phyloP scores from a whole-genome alignment of 2,329 filamentous ascomycete species.

The Orbilia blumenaviensis region DNA sequence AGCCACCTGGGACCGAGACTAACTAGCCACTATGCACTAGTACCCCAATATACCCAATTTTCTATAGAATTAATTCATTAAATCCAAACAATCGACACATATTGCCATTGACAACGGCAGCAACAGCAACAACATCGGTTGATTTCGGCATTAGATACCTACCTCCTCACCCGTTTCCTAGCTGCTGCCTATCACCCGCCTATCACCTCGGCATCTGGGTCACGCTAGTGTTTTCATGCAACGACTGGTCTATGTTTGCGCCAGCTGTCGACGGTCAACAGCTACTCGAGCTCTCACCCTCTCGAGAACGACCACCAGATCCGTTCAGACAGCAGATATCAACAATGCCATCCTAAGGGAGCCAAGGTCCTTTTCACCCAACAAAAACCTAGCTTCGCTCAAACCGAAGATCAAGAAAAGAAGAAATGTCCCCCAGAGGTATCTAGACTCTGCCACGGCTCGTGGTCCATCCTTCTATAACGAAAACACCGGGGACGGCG shows the following conservation, averaged over 20 bases:
- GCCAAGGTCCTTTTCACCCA: neutral
- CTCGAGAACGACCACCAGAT: slow-evolving; percentile 2
- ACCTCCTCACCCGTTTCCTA: too few species aligned
- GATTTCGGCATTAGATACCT: too few species aligned
- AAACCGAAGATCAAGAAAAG: neutral
- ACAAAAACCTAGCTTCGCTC: neutral
- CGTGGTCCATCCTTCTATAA: neutral
- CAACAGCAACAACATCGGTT: too few species aligned
- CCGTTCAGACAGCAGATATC: slow-evolving; percentile 6
- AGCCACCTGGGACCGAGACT: too few species aligned
- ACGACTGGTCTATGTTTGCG: slow-evolving; percentile 36
- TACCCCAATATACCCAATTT: too few species aligned
- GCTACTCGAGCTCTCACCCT: slow-evolving; percentile 2
- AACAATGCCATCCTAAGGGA: neutral
- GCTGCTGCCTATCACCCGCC: too few species aligned
- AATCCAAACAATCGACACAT: neutral
- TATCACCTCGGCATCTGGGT: neutral
- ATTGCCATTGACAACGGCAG: neutral
- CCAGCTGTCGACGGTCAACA: slow-evolving; percentile 39
- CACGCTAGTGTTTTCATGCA: slow-evolving; percentile 33
- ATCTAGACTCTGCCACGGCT: neutral
- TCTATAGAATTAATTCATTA: too few species aligned
- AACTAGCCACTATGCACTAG: too few species aligned
- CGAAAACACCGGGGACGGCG: neutral
- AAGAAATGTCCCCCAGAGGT: neutral